Conservation (phyloP, 2,329 filamentous ascomycete genomes). For the Fusarium cyanostomum region DNA sequence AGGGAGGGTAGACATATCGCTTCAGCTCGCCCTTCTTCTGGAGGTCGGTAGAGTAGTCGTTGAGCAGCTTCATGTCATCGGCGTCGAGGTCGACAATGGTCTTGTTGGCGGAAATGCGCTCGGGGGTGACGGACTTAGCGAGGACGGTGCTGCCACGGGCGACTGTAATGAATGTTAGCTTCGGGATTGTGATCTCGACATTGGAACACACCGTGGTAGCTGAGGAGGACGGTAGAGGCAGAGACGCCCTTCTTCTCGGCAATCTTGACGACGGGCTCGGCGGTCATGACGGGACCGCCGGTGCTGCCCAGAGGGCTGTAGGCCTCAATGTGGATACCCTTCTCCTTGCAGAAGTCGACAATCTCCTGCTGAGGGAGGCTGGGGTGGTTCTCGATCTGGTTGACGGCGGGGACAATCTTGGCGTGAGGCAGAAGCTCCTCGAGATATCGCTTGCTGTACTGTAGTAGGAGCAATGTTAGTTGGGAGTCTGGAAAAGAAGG, state of each 20-base stretch:
- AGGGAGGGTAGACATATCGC: slow-evolving; percentile 75
- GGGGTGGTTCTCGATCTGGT: slow-evolving; percentile 81
- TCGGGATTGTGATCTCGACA: background rate
- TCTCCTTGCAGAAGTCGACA: slow-evolving; percentile 72
- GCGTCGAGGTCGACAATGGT: slow-evolving; percentile 71
- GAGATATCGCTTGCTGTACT: slow-evolving; percentile 66
- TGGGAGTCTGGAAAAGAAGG: background rate
- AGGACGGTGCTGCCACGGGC: slow-evolving; percentile 75
- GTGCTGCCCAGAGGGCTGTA: slow-evolving; percentile 75
- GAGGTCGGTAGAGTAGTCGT: slow-evolving; percentile 63
- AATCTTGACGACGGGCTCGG: slow-evolving; percentile 69
- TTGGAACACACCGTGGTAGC: slow-evolving; percentile 71
- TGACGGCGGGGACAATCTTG: slow-evolving; percentile 69
- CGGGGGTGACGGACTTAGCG: slow-evolving; percentile 75
- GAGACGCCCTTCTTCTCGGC: slow-evolving; percentile 70
- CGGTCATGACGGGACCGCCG: slow-evolving; percentile 70
- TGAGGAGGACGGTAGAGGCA: slow-evolving; percentile 72
- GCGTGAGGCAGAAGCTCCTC: slow-evolving; percentile 61
- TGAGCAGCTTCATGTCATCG: slow-evolving; percentile 68
- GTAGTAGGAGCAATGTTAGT: slow-evolving; percentile 5
- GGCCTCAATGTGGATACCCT: slow-evolving; percentile 76
- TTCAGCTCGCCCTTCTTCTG: slow-evolving; percentile 61
- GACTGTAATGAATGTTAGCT: slow-evolving; percentile 56
- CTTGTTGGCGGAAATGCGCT: slow-evolving; percentile 75
- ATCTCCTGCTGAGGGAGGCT: slow-evolving; percentile 77